phyloP scores from a whole-genome alignment of 73 alveolate genomes.

The Paramecium sonneborni region DNA sequence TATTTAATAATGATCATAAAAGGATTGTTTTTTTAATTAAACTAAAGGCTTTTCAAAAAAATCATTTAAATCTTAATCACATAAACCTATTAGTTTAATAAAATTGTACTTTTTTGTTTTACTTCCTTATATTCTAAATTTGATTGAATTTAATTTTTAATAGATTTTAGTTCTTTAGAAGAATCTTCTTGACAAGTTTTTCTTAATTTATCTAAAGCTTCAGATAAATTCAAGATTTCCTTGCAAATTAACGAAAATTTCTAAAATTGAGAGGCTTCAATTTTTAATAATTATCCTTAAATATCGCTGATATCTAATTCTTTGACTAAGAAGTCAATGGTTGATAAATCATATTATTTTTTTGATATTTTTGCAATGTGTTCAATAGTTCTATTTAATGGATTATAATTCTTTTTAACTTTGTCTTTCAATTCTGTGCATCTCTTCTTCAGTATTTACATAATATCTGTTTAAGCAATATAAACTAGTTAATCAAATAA shows the following conservation, averaged over 20 bases:
- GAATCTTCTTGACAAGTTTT: not conserved
- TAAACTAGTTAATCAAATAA: not conserved
- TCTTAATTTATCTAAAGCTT: not conserved
- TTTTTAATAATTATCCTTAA: not conserved
- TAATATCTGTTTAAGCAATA: not conserved
- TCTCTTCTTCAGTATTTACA: not conserved
- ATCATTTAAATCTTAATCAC: not conserved
- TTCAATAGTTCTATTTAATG: not conserved
- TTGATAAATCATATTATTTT: not conserved
- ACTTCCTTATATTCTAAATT: not conserved
- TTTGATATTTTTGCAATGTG: not conserved
- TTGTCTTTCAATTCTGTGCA: not conserved
- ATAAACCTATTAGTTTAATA: not conserved
- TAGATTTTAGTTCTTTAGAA: not conserved
- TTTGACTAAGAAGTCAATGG: not conserved
- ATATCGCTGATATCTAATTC: not conserved
- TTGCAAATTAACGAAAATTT: not conserved
- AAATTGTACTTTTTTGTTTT: not conserved
- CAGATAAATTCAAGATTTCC: not conserved
- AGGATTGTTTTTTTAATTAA: too few relatives aligned
- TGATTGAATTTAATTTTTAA: not conserved
- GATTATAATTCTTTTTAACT: not conserved
- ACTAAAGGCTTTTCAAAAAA: not conserved
- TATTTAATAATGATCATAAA: too few relatives aligned
- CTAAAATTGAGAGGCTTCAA: not conserved